These are phyloP conservation scores for Yamadazyma songkhlaensis DNA, from an alignment of 1,139 yeast genomes.

Conservation along the genomic window DNA sequence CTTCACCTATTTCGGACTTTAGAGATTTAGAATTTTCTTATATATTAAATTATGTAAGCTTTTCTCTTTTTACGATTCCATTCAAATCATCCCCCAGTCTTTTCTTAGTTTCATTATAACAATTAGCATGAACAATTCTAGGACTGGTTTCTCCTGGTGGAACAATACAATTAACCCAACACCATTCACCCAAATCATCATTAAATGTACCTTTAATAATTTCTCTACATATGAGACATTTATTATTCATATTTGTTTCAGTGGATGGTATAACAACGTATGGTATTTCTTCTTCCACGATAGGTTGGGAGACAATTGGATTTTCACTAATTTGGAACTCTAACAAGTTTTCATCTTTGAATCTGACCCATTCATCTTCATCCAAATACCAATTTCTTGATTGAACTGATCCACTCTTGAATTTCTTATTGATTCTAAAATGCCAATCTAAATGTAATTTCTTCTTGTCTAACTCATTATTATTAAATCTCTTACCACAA, in stretches of 20 bases:
- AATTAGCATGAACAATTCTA: constrained; percentile 73
- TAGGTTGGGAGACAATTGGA: constrained; percentile 9
- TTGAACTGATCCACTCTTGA: constrained; percentile 54
- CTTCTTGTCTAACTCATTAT: constrained; percentile 46
- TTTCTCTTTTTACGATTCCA: constrained; percentile 28
- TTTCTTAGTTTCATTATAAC: constrained; percentile 68
- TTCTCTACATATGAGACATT: constrained; percentile 89
- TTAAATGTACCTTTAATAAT: constrained; percentile 75
- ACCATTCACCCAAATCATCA: constrained; percentile 93
- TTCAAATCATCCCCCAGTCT: constrained; percentile 36
- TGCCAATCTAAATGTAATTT: constrained; percentile 92
- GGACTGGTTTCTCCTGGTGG: constrained; percentile 51
- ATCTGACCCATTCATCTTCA: constrained; percentile 70
- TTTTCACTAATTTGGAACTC: constrained; percentile 27
- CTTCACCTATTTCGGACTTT: neutral
- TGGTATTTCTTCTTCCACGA: constrained; percentile 20
- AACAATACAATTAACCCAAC: constrained; percentile 79
- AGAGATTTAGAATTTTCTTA: neutral
- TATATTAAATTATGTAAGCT: constrained; percentile 9
- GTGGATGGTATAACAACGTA: constrained; percentile 72
- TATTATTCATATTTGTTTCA: constrained; percentile 62
- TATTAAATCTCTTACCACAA: constrained; percentile 84
- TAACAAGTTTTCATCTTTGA: constrained; percentile 57
- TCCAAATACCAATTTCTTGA: constrained; percentile 82
- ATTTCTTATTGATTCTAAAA: constrained; percentile 81